Evolutionary conservation across 192 early-diverging fungal genomes (phyloP).

Genomic region (Backusella sp.): DNA sequence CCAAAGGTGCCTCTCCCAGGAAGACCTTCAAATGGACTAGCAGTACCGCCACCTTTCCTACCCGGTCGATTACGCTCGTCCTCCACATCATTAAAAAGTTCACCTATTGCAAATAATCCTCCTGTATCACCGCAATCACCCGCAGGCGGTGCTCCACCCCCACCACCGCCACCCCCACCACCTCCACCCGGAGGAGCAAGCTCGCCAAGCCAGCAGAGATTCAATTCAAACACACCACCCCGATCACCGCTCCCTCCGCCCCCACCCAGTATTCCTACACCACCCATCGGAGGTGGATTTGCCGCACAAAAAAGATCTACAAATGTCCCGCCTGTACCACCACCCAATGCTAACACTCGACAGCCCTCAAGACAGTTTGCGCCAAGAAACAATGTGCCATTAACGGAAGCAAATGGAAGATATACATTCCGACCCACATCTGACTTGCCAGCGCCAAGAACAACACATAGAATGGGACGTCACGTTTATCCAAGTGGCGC

Average conservation of each 20-base stretch:
- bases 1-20: slow-evolving; percentile 33
- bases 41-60: slow-evolving; percentile 24
- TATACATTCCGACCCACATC: slow-evolving; percentile 27
- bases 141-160: background rate
- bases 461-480: background rate
- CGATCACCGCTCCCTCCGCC: slow-evolving; percentile 11
- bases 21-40: background rate
- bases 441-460: slow-evolving; percentile 16
- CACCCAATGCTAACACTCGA: background rate
- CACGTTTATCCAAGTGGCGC: slow-evolving; percentile 30
- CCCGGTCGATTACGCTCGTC: slow-evolving; percentile 27
- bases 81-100: background rate
- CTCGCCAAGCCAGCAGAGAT: background rate
- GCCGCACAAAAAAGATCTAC: background rate
- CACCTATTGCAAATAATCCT: slow-evolving; percentile 6
- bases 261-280: background rate
- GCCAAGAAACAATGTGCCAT: slow-evolving; percentile 4
- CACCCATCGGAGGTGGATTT: background rate
- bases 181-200: background rate
- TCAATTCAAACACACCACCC: background rate
- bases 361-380: background rate
- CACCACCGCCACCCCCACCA: slow-evolving; percentile 20
- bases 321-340: background rate
- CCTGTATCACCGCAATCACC: background rate
- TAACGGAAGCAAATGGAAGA: slow-evolving; percentile 26